Evolutionary conservation across 768 basidiomycete genomes (phyloP).

Genomic region (Lactifluus hygrophoroides): DNA sequence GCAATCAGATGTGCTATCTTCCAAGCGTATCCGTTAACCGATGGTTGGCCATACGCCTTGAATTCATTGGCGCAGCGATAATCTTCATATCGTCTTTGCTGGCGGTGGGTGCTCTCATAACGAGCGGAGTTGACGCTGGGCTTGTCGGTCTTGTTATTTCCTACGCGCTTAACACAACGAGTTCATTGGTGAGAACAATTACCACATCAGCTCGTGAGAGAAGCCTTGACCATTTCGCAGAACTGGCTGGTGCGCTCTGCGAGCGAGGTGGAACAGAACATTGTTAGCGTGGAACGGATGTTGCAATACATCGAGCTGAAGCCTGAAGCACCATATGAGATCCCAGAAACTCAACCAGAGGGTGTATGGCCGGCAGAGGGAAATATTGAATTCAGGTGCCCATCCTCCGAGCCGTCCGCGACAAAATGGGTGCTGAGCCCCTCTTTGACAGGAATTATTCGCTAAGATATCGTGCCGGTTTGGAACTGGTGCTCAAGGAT

Average conservation of each 20-base stretch:
- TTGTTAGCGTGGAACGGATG: constrained; percentile 85
- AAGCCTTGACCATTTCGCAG: constrained; percentile 28
- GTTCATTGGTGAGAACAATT: constrained; percentile 51
- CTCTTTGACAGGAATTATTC: constrained; percentile 48
- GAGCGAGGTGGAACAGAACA: constrained; percentile 85
- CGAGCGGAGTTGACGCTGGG: constrained; percentile 76
- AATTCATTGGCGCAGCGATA: constrained; percentile 75
- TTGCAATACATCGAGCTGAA: constrained; percentile 68
- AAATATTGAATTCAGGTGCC: constrained; percentile 58
- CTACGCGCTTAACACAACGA: constrained; percentile 77
- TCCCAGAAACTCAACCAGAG: constrained; percentile 47
- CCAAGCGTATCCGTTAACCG: constrained; percentile 64
- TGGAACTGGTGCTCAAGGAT: constrained; percentile 73
- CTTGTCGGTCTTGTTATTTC: constrained; percentile 80
- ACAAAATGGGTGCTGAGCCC: not conserved
- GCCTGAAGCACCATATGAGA: constrained; percentile 67
- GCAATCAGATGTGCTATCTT: constrained; percentile 68
- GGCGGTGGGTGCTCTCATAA: constrained; percentile 61
- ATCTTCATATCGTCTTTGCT: constrained; percentile 64
- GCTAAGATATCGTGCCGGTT: constrained; percentile 67
- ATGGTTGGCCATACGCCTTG: constrained; percentile 79
- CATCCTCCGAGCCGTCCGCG: constrained; percentile 22
- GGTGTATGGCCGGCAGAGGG: constrained; percentile 68
- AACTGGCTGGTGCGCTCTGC: constrained; percentile 79
- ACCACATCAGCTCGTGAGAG: not conserved